A percentile compares a stretch with the other conserved stretches of the same genome.
Evolutionary conservation across 768 basidiomycete species (phyloP).

Genomic region (Pleurotus cornucopiae): DNA sequence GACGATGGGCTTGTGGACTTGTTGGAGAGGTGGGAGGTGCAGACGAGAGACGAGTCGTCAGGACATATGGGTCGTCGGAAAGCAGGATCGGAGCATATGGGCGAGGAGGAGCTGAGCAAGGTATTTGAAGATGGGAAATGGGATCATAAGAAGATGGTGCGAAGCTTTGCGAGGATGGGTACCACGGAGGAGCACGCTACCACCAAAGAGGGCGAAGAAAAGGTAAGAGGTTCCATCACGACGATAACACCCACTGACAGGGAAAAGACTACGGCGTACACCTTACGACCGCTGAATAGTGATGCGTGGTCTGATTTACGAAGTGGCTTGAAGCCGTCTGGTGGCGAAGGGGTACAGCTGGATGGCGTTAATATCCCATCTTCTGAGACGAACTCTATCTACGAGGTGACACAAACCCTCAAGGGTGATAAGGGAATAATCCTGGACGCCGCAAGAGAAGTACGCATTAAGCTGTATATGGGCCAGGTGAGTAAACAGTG

Average conservation of each 20-base stretch:
- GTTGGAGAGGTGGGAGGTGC: conserved; percentile 59
- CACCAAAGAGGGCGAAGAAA: conserved; percentile 26
- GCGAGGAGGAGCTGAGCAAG: conserved; percentile 31
- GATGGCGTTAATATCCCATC: conserved; percentile 24
- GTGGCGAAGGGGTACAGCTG: conserved; percentile 12
- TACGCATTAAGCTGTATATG: conserved; percentile 68
- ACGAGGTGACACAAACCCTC: conserved; percentile 29
- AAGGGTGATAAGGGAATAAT: conserved; percentile 38
- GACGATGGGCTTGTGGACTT: conserved; percentile 63
- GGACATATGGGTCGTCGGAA: conserved; percentile 33
- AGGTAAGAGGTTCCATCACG: conserved; percentile 20
- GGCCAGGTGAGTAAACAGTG: conserved; percentile 47
- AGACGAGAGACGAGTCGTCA: conserved; percentile 37
- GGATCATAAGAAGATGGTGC: conserved; percentile 79
- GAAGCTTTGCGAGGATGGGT: conserved; percentile 65
- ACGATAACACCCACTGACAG: background rate
- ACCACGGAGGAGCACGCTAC: conserved; percentile 23
- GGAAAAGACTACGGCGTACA: conserved; percentile 36
- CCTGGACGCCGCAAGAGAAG: conserved; percentile 63
- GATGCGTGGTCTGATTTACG: conserved; percentile 38
- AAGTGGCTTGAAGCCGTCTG: conserved; percentile 25
- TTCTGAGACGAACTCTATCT: conserved; percentile 41
- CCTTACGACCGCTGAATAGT: conserved; percentile 41
- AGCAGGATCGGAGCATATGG: conserved; percentile 29
- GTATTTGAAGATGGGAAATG: conserved; percentile 53